Evolutionary conservation across 345 rosid genomes (phyloP).

Genomic region (Reutealis trisperma): DNA sequence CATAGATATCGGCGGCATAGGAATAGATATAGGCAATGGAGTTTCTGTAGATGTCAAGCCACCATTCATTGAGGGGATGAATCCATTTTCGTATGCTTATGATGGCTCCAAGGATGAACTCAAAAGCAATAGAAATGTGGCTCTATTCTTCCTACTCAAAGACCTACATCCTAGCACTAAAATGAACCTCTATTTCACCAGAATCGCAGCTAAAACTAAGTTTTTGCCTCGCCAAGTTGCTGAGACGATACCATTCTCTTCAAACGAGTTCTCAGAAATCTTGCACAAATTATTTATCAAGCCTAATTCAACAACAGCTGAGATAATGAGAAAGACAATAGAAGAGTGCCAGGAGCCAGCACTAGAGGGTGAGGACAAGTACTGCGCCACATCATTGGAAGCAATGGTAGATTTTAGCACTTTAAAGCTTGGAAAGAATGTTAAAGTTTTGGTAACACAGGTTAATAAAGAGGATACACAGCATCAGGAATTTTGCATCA

Average conservation of each 20-base stretch:
- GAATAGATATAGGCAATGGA: conserved; percentile 6
- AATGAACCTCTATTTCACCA: conserved; percentile 7
- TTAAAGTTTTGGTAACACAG: conserved; percentile 10
- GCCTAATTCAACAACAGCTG: conserved; percentile 13
- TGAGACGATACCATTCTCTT: conserved; percentile 12
- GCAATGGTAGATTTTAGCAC: conserved; percentile 15
- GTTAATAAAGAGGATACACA: background rate
- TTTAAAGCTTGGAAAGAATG: conserved; percentile 5
- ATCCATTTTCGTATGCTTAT: conserved; percentile 1
- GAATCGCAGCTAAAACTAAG: background rate
- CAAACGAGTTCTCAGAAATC: conserved; percentile 16
- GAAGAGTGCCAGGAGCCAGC: conserved; percentile 13
- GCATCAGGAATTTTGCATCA: conserved; percentile 7
- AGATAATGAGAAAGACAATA: conserved; percentile 8
- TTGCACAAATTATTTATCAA: background rate
- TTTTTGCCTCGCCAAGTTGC: conserved; percentile 16
- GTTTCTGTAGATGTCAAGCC: conserved; percentile 6
- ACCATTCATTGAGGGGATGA: background rate
- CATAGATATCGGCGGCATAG: background rate
- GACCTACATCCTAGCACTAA: conserved; percentile 7
- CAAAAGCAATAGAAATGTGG: background rate
- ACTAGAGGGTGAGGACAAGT: conserved; percentile 17
- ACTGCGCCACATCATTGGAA: conserved; percentile 21
- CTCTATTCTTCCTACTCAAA: conserved; percentile 11
- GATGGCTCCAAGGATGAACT: conserved; percentile 1